phyloP scores from a whole-genome alignment of 805 yeast genomes.

The Lachancea sp. region DNA sequence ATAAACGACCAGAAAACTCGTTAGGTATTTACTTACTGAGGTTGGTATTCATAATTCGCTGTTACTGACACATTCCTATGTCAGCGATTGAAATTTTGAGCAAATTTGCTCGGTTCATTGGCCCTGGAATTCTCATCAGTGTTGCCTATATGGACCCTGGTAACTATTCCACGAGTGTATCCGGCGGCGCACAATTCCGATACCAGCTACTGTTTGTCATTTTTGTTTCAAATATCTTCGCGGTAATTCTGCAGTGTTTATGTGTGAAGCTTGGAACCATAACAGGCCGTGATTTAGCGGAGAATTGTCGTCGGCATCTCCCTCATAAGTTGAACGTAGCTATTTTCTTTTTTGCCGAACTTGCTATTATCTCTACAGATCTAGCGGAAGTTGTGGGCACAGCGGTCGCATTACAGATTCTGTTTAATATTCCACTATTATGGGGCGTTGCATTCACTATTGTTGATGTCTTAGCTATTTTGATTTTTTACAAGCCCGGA shows the following conservation, averaged over 20 bases:
- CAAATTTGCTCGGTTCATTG: constrained; percentile 62
- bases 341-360: constrained; percentile 67
- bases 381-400: constrained; percentile 93
- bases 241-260: constrained; percentile 78
- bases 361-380: constrained; percentile 89
- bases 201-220: constrained; percentile 73
- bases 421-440: constrained; percentile 66
- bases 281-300: constrained; percentile 88
- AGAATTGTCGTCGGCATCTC: constrained; percentile 72
- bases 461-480: constrained; percentile 69
- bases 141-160: constrained; percentile 99
- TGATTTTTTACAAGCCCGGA: constrained; percentile 70
- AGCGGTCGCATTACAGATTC: constrained; percentile 74
- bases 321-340: constrained; percentile 51
- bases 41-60: too few relatives aligned
- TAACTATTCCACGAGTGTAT: constrained; percentile 89
- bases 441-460: constrained; percentile 76
- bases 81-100: constrained; percentile 13
- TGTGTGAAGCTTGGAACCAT: constrained; percentile 88
- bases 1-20: too few relatives aligned
- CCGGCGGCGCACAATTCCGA: constrained; percentile 81
- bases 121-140: constrained; percentile 94
- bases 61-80: not conserved
- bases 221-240: constrained; percentile 77
- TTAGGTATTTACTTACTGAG: too few relatives aligned